A percentile compares a stretch with the other conserved stretches of the same genome.
Evolutionary conservation across 345 rosid species (phyloP).

Genomic region (Linum tenue): DNA sequence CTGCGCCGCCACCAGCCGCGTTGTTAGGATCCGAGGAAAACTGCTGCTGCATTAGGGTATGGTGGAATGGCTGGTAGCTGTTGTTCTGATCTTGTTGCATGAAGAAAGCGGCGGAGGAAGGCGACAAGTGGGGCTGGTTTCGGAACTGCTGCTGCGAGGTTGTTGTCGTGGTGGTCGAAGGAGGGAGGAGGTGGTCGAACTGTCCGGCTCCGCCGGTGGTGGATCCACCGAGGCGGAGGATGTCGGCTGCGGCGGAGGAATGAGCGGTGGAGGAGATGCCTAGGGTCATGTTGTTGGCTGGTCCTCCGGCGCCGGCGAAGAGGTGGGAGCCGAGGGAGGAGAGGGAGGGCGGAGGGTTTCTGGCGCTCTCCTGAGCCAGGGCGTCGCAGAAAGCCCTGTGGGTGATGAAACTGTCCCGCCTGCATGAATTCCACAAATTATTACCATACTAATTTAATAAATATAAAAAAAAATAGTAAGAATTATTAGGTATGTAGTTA

Average conservation of each 20-base stretch:
- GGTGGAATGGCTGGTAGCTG: conserved; percentile 18
- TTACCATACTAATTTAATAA: too few relatives aligned
- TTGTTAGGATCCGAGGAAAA: conserved; percentile 29
- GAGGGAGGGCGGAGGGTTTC: conserved; percentile 33
- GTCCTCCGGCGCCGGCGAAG: conserved; percentile 38
- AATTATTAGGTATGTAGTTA: too few relatives aligned
- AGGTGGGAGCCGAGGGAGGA: conserved; percentile 46
- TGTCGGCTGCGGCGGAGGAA: conserved; percentile 31
- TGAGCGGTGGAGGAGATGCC: conserved; percentile 37
- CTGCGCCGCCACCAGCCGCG: conserved; percentile 12
- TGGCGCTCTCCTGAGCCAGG: conserved; percentile 68
- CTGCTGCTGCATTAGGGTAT: conserved; percentile 46
- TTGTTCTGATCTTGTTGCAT: conserved; percentile 25
- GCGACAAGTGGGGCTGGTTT: conserved; percentile 16
- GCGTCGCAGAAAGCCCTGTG: conserved; percentile 85
- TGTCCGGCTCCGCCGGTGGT: conserved; percentile 10
- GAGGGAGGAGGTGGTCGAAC: conserved; percentile 40
- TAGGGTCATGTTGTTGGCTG: conserved; percentile 36
- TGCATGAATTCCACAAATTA: conserved; percentile 17
- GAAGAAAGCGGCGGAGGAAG: conserved; percentile 32
- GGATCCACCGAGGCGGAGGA: conserved; percentile 38
- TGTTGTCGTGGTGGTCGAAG: conserved; percentile 14
- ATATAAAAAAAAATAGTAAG: too few relatives aligned
- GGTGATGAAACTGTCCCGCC: conserved; percentile 77
- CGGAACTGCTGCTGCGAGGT: conserved; percentile 25